Percentiles rank a stretch among this genome's conserved stretches.
Conservation (phyloP, 2,329 filamentous ascomycete species). For the Graphilbum fragrans region DNA sequence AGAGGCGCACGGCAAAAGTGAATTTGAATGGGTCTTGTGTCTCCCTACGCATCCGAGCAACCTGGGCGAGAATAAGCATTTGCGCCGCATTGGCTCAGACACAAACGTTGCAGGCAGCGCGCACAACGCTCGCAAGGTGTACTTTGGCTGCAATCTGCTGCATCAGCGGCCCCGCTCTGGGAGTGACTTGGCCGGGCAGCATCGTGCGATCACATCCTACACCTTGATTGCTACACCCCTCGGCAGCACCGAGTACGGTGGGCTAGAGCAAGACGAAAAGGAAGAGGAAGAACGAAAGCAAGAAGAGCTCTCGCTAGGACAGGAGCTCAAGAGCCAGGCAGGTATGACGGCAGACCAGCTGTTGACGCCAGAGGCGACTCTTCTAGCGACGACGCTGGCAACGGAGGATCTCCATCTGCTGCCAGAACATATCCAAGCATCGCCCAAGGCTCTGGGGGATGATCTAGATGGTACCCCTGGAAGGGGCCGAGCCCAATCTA, state of each 20-base stretch:
- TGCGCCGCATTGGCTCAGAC: slow-evolving; percentile 5
- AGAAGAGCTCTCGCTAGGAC: neutral
- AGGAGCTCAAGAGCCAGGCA: neutral
- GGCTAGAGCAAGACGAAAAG: neutral
- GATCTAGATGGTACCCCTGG: neutral
- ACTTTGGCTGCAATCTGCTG: slow-evolving; percentile 42
- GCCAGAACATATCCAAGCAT: neutral
- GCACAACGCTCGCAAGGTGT: slow-evolving; percentile 18
- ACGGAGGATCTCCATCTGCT: too few relatives aligned
- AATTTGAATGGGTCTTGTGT: slow-evolving; percentile 38
- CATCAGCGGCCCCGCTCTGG: slow-evolving; percentile 19
- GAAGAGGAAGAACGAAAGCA: too few relatives aligned
- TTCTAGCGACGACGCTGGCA: neutral
- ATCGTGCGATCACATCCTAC: slow-evolving; percentile 24
- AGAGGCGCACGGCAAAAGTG: slow-evolving; percentile 29
- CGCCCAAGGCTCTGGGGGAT: slow-evolving; percentile 2
- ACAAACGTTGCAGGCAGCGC: slow-evolving; percentile 3
- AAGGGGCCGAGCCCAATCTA: slow-evolving; percentile 4
- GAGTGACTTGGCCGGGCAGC: slow-evolving; percentile 11
- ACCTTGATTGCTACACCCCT: slow-evolving; percentile 35
- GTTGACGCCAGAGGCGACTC: neutral
- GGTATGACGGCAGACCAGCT: neutral
- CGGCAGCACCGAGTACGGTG: neutral
- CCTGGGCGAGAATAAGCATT: neutral
- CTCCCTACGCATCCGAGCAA: slow-evolving; percentile 14